These are phyloP conservation scores for Chaetoscypha palmicola DNA, from an alignment of 2,329 filamentous ascomycete genomes.

Conservation along the genomic window DNA sequence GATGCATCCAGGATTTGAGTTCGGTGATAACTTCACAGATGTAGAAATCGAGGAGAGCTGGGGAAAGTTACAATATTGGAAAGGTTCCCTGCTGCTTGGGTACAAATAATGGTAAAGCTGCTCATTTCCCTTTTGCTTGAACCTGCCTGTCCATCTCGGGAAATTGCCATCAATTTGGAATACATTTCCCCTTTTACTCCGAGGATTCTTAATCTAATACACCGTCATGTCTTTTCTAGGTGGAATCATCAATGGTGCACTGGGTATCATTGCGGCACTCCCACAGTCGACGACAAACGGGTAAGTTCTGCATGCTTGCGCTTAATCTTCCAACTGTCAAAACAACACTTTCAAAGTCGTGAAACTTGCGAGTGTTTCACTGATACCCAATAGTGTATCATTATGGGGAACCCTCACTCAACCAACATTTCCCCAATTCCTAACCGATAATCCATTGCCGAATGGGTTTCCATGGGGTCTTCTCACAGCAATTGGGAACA, in stretches of 20 bases:
- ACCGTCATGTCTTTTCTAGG: constrained; percentile 15
- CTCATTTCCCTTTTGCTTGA: no score
- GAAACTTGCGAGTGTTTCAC: not conserved
- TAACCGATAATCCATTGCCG: constrained; percentile 43
- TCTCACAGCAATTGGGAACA: constrained; percentile 33
- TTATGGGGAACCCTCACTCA: constrained; percentile 31
- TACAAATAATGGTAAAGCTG: no score
- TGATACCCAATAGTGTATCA: constrained; percentile 10
- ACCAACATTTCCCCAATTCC: constrained; percentile 34
- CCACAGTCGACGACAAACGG: constrained; percentile 24
- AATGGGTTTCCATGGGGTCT: constrained; percentile 47
- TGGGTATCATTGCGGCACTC: constrained; percentile 15
- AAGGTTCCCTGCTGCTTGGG: no score
- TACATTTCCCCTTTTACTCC: no score
- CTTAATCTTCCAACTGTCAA: not conserved
- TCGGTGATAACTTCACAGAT: no score
- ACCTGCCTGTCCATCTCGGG: no score
- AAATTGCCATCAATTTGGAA: no score
- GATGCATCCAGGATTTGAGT: no score
- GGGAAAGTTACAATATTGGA: no score
- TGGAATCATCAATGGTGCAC: constrained; percentile 10
- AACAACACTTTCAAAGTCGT: not conserved
- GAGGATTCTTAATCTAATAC: constrained; percentile 1
- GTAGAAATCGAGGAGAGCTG: no score
- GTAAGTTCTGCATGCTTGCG: constrained; percentile 10